Evolutionary conservation across 1,284 basidiomycete genomes (phyloP).

Genomic region (Phlebopus sp.): DNA sequence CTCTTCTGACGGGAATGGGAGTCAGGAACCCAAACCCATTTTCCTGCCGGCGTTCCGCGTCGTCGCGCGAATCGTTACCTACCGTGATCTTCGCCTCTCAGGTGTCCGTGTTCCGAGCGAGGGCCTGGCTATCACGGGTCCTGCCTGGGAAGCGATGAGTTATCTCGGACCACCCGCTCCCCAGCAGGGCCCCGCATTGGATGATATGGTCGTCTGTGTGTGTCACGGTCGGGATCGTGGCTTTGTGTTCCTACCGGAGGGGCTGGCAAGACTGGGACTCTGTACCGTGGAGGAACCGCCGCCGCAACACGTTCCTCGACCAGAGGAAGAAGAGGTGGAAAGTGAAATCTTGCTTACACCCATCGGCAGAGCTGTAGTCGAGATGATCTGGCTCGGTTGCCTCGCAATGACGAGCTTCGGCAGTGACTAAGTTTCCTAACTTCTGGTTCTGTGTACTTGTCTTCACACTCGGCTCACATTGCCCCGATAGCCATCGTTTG

Average conservation of each 20-base stretch:
- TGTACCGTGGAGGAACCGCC: constrained; percentile 34
- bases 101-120: constrained; percentile 70
- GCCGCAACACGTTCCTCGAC: constrained; percentile 14
- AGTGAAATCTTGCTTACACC: constrained; percentile 51
- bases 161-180: constrained; percentile 11
- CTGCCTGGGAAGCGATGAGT: constrained; percentile 53
- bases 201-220: constrained; percentile 53
- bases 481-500: constrained; percentile 9
- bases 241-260: constrained; percentile 68
- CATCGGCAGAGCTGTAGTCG: constrained; percentile 70
- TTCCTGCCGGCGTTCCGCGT: constrained; percentile 61
- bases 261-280: constrained; percentile 64
- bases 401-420: constrained; percentile 73
- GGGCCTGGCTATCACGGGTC: constrained; percentile 63
- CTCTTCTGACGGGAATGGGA: constrained; percentile 35
- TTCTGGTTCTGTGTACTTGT: constrained; percentile 10
- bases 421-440: constrained; percentile 15
- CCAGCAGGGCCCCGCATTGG: constrained; percentile 12
- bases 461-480: neutral
- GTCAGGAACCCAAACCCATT: constrained; percentile 42
- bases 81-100: constrained; percentile 64
- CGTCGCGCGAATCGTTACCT: constrained; percentile 63
- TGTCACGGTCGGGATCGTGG: constrained; percentile 62
- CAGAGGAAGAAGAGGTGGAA: constrained; percentile 40
- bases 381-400: constrained; percentile 80